Conservation (phyloP, 345 rosid genomes). For the Syzygium grande region DNA sequence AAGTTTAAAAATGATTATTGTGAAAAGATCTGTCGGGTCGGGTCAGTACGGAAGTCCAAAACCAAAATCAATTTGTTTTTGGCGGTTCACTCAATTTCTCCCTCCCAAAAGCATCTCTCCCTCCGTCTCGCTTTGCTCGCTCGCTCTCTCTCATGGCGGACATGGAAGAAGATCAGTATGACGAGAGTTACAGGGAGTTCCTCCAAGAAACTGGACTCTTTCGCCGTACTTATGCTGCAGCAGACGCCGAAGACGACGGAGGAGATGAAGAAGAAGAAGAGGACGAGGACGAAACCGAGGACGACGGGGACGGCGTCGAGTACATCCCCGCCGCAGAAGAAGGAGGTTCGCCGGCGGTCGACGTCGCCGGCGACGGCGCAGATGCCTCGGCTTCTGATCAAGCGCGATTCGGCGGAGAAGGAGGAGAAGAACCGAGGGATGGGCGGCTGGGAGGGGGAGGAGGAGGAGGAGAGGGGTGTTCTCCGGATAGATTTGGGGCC, state of each 20-base stretch:
- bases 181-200: background rate
- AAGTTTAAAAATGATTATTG: too few species aligned
- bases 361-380: background rate
- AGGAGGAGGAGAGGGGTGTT: constrained; percentile 4
- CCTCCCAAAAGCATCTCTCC: background rate
- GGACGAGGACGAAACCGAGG: constrained; percentile 5
- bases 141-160: background rate
- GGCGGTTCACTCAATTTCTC: background rate
- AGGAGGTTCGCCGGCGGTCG: constrained; percentile 2
- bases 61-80: background rate
- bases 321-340: background rate
- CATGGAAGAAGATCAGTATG: background rate
- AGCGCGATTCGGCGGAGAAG: constrained; percentile 9
- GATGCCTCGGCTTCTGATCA: constrained; percentile 7
- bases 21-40: too few species aligned
- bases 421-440: constrained; percentile 19
- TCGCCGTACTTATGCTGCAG: background rate
- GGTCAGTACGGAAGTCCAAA: background rate
- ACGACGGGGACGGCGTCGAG: background rate
- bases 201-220: background rate
- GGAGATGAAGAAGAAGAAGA: constrained; percentile 3
- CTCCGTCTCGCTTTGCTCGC: background rate
- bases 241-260: background rate
- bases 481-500: background rate
- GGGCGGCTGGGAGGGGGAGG: background rate